Base-by-base conservation (phyloP, 2,329 filamentous ascomycete species). In the Monilinia aucupariae region DNA sequence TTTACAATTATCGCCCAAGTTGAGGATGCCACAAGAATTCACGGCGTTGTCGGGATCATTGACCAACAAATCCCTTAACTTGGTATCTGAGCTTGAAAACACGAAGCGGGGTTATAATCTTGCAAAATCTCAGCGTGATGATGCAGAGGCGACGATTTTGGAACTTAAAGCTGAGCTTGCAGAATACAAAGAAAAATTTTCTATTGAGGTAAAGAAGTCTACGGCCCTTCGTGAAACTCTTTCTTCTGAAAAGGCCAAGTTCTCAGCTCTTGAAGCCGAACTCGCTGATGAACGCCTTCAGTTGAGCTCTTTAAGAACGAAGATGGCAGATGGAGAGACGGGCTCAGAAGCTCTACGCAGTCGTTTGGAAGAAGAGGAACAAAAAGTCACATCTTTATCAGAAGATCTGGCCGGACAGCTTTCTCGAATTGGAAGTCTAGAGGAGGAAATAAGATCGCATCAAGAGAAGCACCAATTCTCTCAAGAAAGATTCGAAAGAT, bases 261-360 rank as follows among this genome's bases (percentile, higher is more conserved):
- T 80, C 2, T 64, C 72, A n/a, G 80, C 82, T 2, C 75, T 87
- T 0, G 83, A 87, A 69, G 74, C 71, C 34, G 83, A 87, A 69
- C 74, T 86, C 3, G 79, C 82, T 2, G 85, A 89, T 62, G 85
- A 89, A 64, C 85, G 89, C 47, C 78, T 82, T 17, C 88, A 94
- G 69, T 80, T 96, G 27, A 83, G 81, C 63, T 79, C 82, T 34
- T 78, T 96, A 27, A 85, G 90, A 63, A 78, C 80, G 20, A 89
- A 88, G 73, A 87, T 96, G 71, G 85, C 89, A 1, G 89, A 92
- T 67, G 92, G 91, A 20, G 91, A 94, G 74, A 92, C 87, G 3
- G 91, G 91, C 6, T 92, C 91, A 0, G 90, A 92, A 74, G 86
- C 85, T 34, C 77, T 96, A 61, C 86, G 89, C 62, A 88, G 87